Conservation (phyloP, 495 filamentous ascomycete genomes). For the Gamarada debralockiae region DNA sequence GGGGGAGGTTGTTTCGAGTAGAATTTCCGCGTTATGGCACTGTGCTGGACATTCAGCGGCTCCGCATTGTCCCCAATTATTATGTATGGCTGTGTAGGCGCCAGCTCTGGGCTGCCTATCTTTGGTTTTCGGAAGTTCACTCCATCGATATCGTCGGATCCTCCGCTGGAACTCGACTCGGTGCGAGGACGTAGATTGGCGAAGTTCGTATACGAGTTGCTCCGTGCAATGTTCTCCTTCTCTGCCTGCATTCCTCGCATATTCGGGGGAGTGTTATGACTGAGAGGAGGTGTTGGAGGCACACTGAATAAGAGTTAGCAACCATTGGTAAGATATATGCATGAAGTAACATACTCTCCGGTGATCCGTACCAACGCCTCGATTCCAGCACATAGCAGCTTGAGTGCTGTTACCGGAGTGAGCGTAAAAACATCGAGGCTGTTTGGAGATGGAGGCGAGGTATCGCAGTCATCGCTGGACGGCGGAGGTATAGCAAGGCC, state of each 20-base stretch:
- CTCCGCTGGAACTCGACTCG: conserved; percentile 11
- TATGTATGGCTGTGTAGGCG: conserved; percentile 37
- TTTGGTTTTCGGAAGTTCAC: conserved; percentile 37
- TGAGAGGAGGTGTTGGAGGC: conserved; percentile 67
- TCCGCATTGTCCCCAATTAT: conserved; percentile 59
- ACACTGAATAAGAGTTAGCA: conserved; percentile 27
- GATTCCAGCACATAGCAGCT: conserved; percentile 67
- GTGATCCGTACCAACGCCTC: conserved; percentile 68
- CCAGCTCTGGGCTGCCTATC: conserved; percentile 39
- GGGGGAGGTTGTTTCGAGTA: conserved; percentile 81
- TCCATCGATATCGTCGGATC: conserved; percentile 36
- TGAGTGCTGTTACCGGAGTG: conserved; percentile 69
- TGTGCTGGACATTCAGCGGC: conserved; percentile 64
- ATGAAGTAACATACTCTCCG: conserved; percentile 42
- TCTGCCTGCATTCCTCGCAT: conserved; percentile 54
- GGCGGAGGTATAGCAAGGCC: conserved; percentile 25
- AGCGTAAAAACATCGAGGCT: conserved; percentile 65
- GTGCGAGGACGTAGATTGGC: conserved; percentile 22
- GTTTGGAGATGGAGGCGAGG: conserved; percentile 19
- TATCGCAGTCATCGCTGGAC: conserved; percentile 1
- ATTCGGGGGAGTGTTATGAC: conserved; percentile 55
- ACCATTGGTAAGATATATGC: neutral
- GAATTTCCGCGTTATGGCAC: conserved; percentile 83
- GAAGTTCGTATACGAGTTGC: conserved; percentile 45
- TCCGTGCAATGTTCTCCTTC: conserved; percentile 52